Conservation (phyloP, 31 red algal species). For the Odonthalia washingtoniensis region DNA sequence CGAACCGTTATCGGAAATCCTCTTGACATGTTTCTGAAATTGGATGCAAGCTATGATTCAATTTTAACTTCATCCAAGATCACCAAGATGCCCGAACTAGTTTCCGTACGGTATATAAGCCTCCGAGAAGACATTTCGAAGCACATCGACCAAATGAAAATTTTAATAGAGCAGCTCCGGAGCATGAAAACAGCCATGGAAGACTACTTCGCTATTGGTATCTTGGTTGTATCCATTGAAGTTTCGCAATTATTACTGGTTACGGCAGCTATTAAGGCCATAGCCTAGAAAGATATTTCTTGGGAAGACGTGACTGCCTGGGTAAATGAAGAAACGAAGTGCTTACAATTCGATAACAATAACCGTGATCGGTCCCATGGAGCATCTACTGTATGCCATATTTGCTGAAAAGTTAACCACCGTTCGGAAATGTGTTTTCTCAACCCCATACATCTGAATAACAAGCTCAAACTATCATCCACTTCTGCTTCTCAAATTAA, state of each 20-base stretch:
- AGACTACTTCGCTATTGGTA: too few species aligned
- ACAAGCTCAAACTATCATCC: too few species aligned
- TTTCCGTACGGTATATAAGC: background rate
- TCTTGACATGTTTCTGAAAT: conserved; percentile 5
- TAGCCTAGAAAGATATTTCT: conserved; percentile 13
- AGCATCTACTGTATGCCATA: too few species aligned
- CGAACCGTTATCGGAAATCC: conserved; percentile 35
- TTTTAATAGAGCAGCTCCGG: conserved; percentile 3
- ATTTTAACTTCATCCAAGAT: conserved; percentile 31
- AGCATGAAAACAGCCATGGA: conserved; percentile 28
- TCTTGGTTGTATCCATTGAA: too few species aligned
- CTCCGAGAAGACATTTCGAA: background rate
- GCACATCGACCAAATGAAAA: conserved; percentile 22
- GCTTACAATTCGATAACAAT: too few species aligned
- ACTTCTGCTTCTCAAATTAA: too few species aligned
- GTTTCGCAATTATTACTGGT: conserved; percentile 15
- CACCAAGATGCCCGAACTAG: conserved; percentile 27
- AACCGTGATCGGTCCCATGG: too few species aligned
- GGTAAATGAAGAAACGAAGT: conserved; percentile 38
- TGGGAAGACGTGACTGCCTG: conserved; percentile 43
- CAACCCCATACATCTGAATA: too few species aligned
- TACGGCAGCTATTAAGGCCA: conserved; percentile 60
- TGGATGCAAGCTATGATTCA: conserved; percentile 31
- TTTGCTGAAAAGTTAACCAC: too few species aligned
- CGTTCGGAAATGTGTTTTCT: too few species aligned